Percentiles rank a stretch among this genome's conserved stretches.
These are phyloP conservation scores for Meyerozyma elateridarum DNA, from an alignment of 1,139 yeast genomes.

Conservation along the genomic window DNA sequence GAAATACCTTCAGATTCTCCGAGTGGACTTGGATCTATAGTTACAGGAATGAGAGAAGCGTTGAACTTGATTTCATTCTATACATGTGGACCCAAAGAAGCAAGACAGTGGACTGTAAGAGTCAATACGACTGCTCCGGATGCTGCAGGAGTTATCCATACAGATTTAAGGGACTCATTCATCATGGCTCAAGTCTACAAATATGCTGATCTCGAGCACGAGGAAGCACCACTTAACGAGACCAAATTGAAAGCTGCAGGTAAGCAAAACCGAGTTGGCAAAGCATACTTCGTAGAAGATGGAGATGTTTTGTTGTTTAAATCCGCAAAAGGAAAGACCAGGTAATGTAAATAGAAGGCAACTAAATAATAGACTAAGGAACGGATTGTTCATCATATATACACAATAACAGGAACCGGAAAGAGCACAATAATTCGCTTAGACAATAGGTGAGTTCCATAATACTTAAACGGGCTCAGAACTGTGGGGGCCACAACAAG, in stretches of 20 bases:
- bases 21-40: conserved; percentile 44
- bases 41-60: conserved; percentile 61
- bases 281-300: conserved; percentile 67
- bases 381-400: too few species aligned
- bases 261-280: conserved; percentile 47
- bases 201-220: conserved; percentile 55
- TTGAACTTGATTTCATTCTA: conserved; percentile 77
- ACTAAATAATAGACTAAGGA: neutral
- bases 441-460: too few species aligned
- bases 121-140: conserved; percentile 78
- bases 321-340: conserved; percentile 37
- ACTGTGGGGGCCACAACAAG: too few species aligned
- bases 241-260: conserved; percentile 12
- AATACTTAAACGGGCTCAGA: too few species aligned
- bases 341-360: conserved; percentile 10
- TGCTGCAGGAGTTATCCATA: conserved; percentile 92
- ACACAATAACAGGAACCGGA: too few species aligned
- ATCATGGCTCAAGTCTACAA: conserved; percentile 85
- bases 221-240: conserved; percentile 40
- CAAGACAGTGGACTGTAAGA: conserved; percentile 88
- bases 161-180: conserved; percentile 80
- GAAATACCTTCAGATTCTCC: conserved; percentile 8
- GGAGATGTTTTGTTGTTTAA: conserved; percentile 71
- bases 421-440: too few species aligned
- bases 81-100: conserved; percentile 89